Conservation (phyloP, 768 basidiomycete genomes). For the Cytidiella melzeri region DNA sequence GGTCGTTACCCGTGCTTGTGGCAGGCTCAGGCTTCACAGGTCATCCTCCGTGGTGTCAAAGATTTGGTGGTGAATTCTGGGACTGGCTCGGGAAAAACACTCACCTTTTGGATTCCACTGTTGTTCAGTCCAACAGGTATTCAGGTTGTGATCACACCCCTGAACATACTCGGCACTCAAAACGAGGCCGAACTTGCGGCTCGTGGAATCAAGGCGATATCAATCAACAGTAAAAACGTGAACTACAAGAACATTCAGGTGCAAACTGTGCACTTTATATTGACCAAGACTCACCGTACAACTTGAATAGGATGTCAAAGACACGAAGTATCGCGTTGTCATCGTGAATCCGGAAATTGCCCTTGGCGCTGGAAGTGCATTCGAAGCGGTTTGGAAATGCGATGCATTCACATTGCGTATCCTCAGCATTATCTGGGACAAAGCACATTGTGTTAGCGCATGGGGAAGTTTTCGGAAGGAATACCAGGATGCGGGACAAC, state of each 20-base stretch:
- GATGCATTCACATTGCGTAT: conserved; percentile 15
- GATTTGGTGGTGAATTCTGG: too few relatives aligned
- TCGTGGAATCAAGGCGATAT: conserved; percentile 15
- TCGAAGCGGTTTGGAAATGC: conserved; percentile 20
- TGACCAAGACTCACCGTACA: conserved; percentile 6
- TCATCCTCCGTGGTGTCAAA: too few relatives aligned
- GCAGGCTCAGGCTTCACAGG: too few relatives aligned
- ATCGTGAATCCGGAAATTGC: too few relatives aligned
- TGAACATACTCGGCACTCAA: conserved; percentile 28
- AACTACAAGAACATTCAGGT: conserved; percentile 14
- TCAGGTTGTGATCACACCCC: conserved; percentile 26
- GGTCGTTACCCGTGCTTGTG: too few relatives aligned
- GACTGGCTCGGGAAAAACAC: conserved; percentile 8
- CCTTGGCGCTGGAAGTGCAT: conserved; percentile 16
- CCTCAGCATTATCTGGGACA: conserved; percentile 32
- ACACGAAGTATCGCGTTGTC: conserved; percentile 21
- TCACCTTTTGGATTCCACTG: conserved; percentile 9
- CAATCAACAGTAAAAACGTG: conserved; percentile 11
- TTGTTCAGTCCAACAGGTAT: conserved; percentile 10
- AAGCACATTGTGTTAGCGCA: conserved; percentile 34
- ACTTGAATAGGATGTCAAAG: conserved; percentile 18
- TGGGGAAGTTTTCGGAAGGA: too few relatives aligned
- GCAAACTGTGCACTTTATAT: neutral
- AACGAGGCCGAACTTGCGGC: conserved; percentile 14
- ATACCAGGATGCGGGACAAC: too few relatives aligned